Evolutionary conservation across 2,329 filamentous ascomycete genomes (phyloP), one percentile per base, ranked within the genome.

Genomic region (Elsinoe perseae): DNA sequence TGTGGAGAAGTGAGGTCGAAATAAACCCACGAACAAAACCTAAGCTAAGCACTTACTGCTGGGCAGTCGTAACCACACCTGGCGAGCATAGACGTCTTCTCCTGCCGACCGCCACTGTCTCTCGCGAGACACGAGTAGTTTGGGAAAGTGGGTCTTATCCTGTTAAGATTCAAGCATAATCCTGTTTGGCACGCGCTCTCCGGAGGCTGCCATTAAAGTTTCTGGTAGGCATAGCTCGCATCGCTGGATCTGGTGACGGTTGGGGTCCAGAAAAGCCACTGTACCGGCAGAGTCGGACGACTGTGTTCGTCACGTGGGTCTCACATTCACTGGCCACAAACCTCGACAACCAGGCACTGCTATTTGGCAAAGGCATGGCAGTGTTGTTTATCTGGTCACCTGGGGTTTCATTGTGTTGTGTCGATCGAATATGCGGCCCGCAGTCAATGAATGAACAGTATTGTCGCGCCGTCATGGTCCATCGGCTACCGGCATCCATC

Each of bases 161-260:
- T 36, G 12, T 25, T 27, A 20, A 30, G 25, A 30, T 50, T 30
- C 27, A 50, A 30, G 44, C 44, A 50, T 50, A 50, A 50, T 50
- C 44, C 20, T 30, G 44, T 50, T 50, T 50, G 25, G 44, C 44
- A 50, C 21, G 25, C 12, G 44, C 25, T 30, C 44, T 50, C 27
- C 27, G 25, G 25, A 27, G 25, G 14, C 27, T 18, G n/a, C 44
- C 32, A 36, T 50, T 50, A 25, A 25, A 32, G 20, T 32, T 50
- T 50, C 14, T 28, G 23, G 28, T 9, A 32, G 44, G 16, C 25
- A 50, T 27, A 20, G 28, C 20, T 23, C 40, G 18, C 8, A 23
- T 44, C 40, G 40, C 21, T 44, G 40, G 40, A 44, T 44, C 16
- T 44, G 40, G 40, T 44, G 40, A 44, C 40, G 21, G 23, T 27